A percentile compares a stretch with the other conserved stretches of the same genome.
These are phyloP conservation scores for Friedmanniomyces endolithicus DNA, from an alignment of 495 filamentous ascomycete species.

Conservation along the genomic window DNA sequence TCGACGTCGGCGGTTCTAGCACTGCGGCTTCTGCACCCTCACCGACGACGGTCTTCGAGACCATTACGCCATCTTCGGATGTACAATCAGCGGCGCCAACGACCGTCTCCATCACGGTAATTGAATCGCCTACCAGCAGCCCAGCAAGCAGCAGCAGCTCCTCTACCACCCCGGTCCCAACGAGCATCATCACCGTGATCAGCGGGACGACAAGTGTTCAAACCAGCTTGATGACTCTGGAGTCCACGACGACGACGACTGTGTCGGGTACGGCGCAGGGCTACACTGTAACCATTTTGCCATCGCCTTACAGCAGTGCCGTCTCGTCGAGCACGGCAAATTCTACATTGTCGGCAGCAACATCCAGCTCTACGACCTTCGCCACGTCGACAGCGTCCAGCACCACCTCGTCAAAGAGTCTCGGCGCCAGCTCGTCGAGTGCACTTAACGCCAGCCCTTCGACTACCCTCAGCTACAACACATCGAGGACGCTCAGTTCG, in stretches of 20 bases:
- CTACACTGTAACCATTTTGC: neutral
- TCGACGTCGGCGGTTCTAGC: conserved; percentile 16
- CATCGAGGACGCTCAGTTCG: too few species aligned
- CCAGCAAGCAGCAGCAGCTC: neutral
- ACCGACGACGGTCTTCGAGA: conserved; percentile 11
- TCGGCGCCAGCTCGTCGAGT: too few species aligned
- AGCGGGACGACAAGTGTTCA: neutral
- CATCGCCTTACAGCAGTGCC: conserved; percentile 1
- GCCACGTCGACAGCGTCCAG: neutral
- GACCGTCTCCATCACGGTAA: conserved; percentile 15
- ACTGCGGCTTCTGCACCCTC: neutral
- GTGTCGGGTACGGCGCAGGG: neutral
- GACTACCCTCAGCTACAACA: too few species aligned
- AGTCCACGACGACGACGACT: neutral
- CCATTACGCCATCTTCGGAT: conserved; percentile 5
- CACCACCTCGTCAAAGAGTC: neutral
- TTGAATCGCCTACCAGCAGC: conserved; percentile 2
- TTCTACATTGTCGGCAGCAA: neutral
- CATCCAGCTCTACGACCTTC: neutral
- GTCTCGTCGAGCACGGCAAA: neutral
- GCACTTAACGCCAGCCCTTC: too few species aligned
- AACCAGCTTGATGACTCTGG: neutral
- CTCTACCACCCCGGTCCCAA: neutral
- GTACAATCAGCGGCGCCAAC: conserved; percentile 1
- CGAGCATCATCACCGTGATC: neutral